Evolutionary conservation across 305 asterid species (phyloP), one percentile per base, ranked within the genome.

Genomic region (Fraxinus angustifolia): DNA sequence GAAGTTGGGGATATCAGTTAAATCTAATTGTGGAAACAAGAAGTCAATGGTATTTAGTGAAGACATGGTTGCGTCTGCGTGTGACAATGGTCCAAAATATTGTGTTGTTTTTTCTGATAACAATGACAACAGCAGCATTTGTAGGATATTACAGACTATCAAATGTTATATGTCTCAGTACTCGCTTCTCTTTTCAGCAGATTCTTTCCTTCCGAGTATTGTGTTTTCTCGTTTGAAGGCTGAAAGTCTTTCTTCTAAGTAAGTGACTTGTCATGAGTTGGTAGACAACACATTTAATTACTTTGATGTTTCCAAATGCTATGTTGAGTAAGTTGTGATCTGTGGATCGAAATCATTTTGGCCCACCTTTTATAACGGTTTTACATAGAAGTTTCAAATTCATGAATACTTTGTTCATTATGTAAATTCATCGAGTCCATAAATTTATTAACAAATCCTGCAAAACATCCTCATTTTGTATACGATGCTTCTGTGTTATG

Each of bases 241-340:
- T 80, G 85, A 87, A 89, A 91, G 85, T 84, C 93, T 94, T 76
- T 91, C 94, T 8, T 74, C 88, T 80, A 89, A 86, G 99, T 96
- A 88, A 87, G 97, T 88, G 34, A 73, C 26, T 80, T 82, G 19
- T 76, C 40, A 68, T 68, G 1, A 12, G 42, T 70, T 70, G 42
- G 65, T 65, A 48, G 70, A 45, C 79, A 58, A 14, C 21, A 10
- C 42, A 45, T 84, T 78, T 40, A 75, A 81, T 72, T 67, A 38
- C 58, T 35, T 80, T 40, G 56, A 7, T 80, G 58, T 48, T 80
- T 73, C 34, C 19, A 17, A 68, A 31, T 30, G 21, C 38, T 31
- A 5, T 31, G 75, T 70, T 65, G 72, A 65, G 33, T 65, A 31
- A 31, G 42, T 6, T 70, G 42, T 31, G 42, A 10, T 31, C 3